These are phyloP conservation scores for Hanseniaspora valbyensis DNA, from an alignment of 805 yeast species.

Conservation along the genomic window DNA sequence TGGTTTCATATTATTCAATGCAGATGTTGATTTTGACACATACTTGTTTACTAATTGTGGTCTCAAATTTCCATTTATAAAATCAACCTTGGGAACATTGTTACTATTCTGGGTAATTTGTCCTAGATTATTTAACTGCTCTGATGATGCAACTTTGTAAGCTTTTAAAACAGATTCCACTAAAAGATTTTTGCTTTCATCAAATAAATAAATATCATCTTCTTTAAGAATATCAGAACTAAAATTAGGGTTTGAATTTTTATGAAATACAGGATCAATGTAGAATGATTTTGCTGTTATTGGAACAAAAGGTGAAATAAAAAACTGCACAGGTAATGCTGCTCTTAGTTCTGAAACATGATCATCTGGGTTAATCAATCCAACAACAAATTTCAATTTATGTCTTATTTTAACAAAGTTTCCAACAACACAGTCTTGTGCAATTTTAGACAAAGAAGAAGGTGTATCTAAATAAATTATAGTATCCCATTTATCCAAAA, in stretches of 20 bases:
- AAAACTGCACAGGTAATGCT: constrained; percentile 67
- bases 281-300: constrained; percentile 39
- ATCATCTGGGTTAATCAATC: constrained; percentile 77
- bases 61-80: not conserved
- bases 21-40: not conserved
- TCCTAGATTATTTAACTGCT: not conserved
- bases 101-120: not conserved
- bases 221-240: not conserved
- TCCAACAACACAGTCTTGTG: constrained; percentile 76
- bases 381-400: constrained; percentile 70
- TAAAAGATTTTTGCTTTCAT: constrained; percentile 14
- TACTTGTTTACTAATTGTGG: not conserved
- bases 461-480: constrained; percentile 55
- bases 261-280: constrained; percentile 13
- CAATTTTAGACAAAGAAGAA: constrained; percentile 56
- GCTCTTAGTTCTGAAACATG: constrained; percentile 88
- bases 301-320: constrained; percentile 73
- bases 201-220: constrained; percentile 14
- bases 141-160: constrained; percentile 7
- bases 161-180: constrained; percentile 15
- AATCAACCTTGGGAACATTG: not conserved
- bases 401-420: constrained; percentile 73
- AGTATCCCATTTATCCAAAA: constrained; percentile 65
- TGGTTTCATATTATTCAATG: constrained; percentile 16
- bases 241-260: constrained; percentile 18